Percentiles rank a stretch among this genome's conserved stretches.
Evolutionary conservation across 1,284 basidiomycete genomes (phyloP).

Genomic region (Malassezia japonica): DNA sequence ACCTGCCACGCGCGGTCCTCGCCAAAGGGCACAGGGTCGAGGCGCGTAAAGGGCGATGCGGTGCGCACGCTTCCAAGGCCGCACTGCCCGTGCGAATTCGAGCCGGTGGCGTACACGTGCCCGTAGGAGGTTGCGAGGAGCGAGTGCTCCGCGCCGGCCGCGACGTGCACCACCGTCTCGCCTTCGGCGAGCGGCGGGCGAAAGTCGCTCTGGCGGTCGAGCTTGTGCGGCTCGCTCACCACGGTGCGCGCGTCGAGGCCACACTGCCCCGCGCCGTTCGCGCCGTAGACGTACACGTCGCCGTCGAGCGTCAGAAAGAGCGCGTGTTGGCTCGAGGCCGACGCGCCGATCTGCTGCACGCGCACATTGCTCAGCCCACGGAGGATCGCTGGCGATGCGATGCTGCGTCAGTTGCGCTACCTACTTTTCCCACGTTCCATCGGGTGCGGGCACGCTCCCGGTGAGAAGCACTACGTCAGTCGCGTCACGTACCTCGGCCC

Average conservation of each 20-base stretch:
- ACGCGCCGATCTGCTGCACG: constrained; percentile 28
- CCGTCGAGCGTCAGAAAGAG: constrained; percentile 54
- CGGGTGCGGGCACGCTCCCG: constrained; percentile 7
- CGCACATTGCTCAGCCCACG: constrained; percentile 70
- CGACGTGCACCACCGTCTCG: constrained; percentile 65
- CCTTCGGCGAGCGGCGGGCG: constrained; percentile 54
- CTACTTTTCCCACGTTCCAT: neutral
- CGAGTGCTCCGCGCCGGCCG: constrained; percentile 70
- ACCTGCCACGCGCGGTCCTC: constrained; percentile 63
- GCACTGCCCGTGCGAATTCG: constrained; percentile 68
- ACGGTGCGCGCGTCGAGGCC: constrained; percentile 24
- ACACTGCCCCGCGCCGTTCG: constrained; percentile 55
- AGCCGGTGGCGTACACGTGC: constrained; percentile 70
- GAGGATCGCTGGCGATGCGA: constrained; percentile 74
- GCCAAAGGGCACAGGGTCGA: neutral
- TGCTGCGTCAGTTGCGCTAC: constrained; percentile 18
- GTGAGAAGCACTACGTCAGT: constrained; percentile 5
- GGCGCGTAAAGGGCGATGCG: constrained; percentile 51
- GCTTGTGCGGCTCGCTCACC: neutral
- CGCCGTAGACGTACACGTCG: constrained; percentile 73
- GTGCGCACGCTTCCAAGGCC: constrained; percentile 23
- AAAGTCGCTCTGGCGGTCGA: constrained; percentile 32
- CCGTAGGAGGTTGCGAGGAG: constrained; percentile 73
- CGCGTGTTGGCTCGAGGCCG: constrained; percentile 29
- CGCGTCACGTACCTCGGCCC: constrained; percentile 11